Percentiles rank a stretch among this genome's conserved stretches.
Conservation (phyloP, 345 rosid genomes). For the Syzygium aqueum region DNA sequence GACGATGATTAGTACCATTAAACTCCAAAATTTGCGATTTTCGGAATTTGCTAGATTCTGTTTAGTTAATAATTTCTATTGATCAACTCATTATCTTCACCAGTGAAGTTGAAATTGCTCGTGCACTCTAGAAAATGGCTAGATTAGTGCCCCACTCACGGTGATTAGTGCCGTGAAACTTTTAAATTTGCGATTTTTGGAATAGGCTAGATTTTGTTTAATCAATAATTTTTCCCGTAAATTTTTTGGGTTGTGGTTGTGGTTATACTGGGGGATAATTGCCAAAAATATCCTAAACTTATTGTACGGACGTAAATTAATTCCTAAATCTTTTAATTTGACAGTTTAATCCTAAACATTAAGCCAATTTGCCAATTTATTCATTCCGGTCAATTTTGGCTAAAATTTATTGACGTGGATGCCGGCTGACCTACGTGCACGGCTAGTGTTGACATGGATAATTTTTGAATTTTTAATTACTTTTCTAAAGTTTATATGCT, state of each 20-base stretch:
- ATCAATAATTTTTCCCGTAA: neutral
- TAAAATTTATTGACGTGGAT: rapidly evolving
- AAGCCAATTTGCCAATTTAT: neutral
- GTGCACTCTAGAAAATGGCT: neutral
- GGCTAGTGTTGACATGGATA: rapidly evolving
- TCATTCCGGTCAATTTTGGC: neutral
- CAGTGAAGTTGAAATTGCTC: neutral
- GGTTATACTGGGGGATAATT: neutral
- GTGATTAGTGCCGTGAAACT: neutral
- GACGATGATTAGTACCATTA: neutral
- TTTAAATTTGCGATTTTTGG: neutral
- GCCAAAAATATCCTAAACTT: neutral
- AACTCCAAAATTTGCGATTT: neutral
- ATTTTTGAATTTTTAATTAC: neutral
- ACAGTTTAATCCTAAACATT: neutral
- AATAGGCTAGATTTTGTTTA: neutral
- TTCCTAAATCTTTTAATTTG: rapidly evolving
- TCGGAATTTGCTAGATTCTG: neutral
- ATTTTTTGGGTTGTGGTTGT: neutral
- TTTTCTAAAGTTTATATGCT: neutral
- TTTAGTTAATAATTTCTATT: neutral
- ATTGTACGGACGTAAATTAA: neutral
- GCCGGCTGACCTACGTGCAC: rapidly evolving
- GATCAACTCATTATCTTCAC: neutral
- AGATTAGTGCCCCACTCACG: neutral